Evolutionary conservation across 306 rosid genomes (phyloP).

Genomic region (Trichosanthes cucumerina): DNA sequence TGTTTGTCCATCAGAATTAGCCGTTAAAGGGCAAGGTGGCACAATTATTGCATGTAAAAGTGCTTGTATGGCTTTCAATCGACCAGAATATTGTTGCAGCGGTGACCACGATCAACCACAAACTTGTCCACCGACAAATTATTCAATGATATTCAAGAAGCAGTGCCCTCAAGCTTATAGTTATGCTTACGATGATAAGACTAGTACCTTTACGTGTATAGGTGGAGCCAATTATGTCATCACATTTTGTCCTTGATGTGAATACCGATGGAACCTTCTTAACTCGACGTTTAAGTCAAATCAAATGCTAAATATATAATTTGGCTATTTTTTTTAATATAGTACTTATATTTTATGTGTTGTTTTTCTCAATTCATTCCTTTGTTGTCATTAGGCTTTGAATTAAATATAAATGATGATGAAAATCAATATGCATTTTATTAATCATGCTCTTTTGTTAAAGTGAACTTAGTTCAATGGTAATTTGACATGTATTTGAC

Average conservation of each 20-base stretch:
- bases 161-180: constrained; percentile 64
- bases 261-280: too few species aligned
- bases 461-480: too few species aligned
- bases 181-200: constrained; percentile 47
- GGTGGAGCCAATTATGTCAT: constrained; percentile 32
- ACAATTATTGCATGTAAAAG: constrained; percentile 51
- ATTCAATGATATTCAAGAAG: constrained; percentile 28
- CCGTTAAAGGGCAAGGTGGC: constrained; percentile 22
- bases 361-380: too few species aligned
- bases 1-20: constrained; percentile 24
- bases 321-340: too few species aligned
- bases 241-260: constrained; percentile 43
- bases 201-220: constrained; percentile 35
- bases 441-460: too few species aligned
- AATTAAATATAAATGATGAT: too few species aligned
- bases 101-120: neutral
- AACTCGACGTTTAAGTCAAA: too few species aligned
- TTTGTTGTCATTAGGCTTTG: too few species aligned
- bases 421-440: too few species aligned
- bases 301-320: too few species aligned
- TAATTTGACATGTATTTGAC: too few species aligned
- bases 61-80: constrained; percentile 37
- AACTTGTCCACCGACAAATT: constrained; percentile 34
- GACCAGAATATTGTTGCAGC: constrained; percentile 42
- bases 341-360: too few species aligned